Conservation (phyloP, 1,139 yeast species). For the Debaryomyces sp. region DNA sequence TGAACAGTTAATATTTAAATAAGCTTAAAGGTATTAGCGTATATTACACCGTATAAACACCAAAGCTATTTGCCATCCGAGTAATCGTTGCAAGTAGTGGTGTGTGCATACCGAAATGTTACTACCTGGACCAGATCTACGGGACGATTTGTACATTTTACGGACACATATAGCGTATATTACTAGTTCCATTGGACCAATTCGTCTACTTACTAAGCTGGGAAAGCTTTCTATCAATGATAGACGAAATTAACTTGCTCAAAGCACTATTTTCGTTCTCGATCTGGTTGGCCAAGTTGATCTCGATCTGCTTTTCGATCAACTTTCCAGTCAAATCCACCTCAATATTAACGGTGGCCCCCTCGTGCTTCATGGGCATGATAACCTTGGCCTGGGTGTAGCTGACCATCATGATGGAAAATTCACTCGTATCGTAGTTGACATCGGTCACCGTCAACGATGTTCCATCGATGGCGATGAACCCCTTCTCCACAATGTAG, state of each 20-base stretch:
- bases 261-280: slow-evolving; percentile 42
- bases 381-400: slow-evolving; percentile 87
- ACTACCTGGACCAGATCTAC: not conserved
- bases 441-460: slow-evolving; percentile 89
- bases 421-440: slow-evolving; percentile 55
- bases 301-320: slow-evolving; percentile 79
- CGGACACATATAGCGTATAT: not conserved
- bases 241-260: slow-evolving; percentile 44
- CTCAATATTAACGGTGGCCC: slow-evolving; percentile 80
- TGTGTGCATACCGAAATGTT: slow-evolving; percentile 4
- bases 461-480: slow-evolving; percentile 89
- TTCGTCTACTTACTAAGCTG: slow-evolving; percentile 10
- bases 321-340: slow-evolving; percentile 94
- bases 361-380: slow-evolving; percentile 63
- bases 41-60: not conserved
- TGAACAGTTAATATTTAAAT: slow-evolving; percentile 1
- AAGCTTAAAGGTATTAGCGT: not conserved
- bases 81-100: slow-evolving; percentile 2
- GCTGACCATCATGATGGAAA: slow-evolving; percentile 87
- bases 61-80: slow-evolving; percentile 10
- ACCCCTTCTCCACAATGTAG: slow-evolving; percentile 92
- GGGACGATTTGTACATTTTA: not conserved
- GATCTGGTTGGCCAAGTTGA: slow-evolving; percentile 58
- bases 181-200: not conserved
- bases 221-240: slow-evolving; percentile 54